Evolutionary conservation across 164 flowering plant genomes (phyloP).

Genomic region (Cinnamomum chago): DNA sequence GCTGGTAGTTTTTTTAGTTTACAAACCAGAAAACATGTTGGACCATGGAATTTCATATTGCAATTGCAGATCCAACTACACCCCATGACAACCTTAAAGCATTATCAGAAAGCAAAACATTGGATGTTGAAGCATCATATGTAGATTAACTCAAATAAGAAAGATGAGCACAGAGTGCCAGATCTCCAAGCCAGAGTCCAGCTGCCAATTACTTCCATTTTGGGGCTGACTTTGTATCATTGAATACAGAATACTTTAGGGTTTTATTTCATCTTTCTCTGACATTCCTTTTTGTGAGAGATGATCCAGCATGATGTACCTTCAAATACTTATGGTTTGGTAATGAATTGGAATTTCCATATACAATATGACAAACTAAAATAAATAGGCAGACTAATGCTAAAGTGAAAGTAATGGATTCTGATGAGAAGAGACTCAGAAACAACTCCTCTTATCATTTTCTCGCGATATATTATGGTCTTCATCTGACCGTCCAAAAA

Average conservation of each 20-base stretch:
- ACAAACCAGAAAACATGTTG: background rate
- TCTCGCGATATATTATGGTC: too few species aligned
- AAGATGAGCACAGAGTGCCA: constrained; percentile 12
- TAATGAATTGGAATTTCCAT: constrained; percentile 13
- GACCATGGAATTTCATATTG: background rate
- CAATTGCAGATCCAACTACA: constrained; percentile 23
- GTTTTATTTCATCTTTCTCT: constrained; percentile 42
- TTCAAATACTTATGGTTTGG: constrained; percentile 1
- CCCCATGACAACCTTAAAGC: constrained; percentile 13
- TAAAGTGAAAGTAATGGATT: constrained; percentile 9
- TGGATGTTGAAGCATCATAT: constrained; percentile 22
- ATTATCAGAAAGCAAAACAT: constrained; percentile 6
- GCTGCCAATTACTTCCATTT: constrained; percentile 40
- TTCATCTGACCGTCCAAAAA: too few species aligned
- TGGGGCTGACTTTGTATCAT: constrained; percentile 51
- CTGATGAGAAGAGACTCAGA: constrained; percentile 13
- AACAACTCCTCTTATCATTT: background rate
- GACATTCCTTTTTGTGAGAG: constrained; percentile 25
- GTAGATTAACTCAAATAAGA: constrained; percentile 6
- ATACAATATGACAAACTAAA: constrained; percentile 9
- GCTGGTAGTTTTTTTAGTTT: background rate
- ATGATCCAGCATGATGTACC: constrained; percentile 12
- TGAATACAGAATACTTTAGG: constrained; percentile 39
- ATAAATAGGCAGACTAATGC: constrained; percentile 6
- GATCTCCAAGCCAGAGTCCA: constrained; percentile 10